Conservation (phyloP, 768 basidiomycete species). For the Podaxis sp. region DNA sequence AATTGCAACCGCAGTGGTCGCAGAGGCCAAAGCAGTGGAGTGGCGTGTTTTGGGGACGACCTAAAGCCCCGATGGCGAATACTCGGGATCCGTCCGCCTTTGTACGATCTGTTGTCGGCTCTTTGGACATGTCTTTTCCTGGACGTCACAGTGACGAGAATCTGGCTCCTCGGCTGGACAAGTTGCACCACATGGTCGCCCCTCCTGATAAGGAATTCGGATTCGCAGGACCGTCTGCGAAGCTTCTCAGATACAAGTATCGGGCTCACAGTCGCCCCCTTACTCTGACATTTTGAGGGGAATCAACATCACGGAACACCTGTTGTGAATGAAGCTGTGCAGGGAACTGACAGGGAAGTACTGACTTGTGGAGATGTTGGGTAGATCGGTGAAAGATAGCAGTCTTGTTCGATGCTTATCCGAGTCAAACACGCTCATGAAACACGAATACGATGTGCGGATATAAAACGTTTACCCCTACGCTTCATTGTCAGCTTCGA, state of each 20-base stretch:
- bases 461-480: not conserved
- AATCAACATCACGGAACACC: not conserved
- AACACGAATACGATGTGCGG: not conserved
- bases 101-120: conserved; percentile 17
- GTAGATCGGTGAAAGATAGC: not conserved
- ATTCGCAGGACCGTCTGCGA: not conserved
- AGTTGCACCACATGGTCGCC: conserved; percentile 5
- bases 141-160: conserved; percentile 2
- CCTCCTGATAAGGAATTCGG: not conserved
- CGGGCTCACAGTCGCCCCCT: not conserved
- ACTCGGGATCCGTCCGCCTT: conserved; percentile 11
- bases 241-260: conserved; percentile 7
- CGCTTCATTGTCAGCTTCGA: not conserved
- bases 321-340: conserved; percentile 2
- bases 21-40: conserved; percentile 8
- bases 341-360: not conserved
- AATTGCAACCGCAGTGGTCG: not conserved
- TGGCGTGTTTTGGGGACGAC: not conserved
- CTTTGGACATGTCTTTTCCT: conserved; percentile 14
- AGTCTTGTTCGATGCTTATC: not conserved
- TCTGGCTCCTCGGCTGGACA: conserved; percentile 8
- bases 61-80: conserved; percentile 16
- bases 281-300: conserved; percentile 1
- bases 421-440: not conserved
- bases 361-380: not conserved